Base-by-base conservation (phyloP, 2,329 filamentous ascomycete genomes). In the Domatiomyces globalis region DNA sequence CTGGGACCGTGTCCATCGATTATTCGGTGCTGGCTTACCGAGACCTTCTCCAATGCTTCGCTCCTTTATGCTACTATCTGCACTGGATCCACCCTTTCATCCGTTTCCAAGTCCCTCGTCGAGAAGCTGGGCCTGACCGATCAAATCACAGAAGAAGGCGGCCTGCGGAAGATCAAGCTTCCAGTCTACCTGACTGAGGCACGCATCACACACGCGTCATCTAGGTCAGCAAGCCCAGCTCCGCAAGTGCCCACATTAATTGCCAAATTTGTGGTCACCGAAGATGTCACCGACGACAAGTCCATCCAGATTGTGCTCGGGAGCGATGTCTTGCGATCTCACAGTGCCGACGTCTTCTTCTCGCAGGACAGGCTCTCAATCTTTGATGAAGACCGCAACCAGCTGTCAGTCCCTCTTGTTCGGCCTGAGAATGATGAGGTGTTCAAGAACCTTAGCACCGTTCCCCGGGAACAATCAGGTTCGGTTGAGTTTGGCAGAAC, bases 1-100 rank as follows among this genome's bases (percentile, higher is more conserved):
- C 74, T 95, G 15, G 88, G 90, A 10, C 84, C 89, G 5, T 88
- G 94, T 5, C 92, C 92, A 5, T 87, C 88, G 27, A 95, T 98
- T 58, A 86, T 96, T 52, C 84, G 92, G 55, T 98, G 92, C 71
- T 96, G 92, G 89, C 74, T 96, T 60, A 90, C 86, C 22, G 84
- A 83, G 36, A 83, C 87, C 62, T 96, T 94, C 69, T 90, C 88
- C 12, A 90, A 95, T 64, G 83, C 85, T 58, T 84, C 87, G 8
- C 76, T 96, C 15, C 74, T 95, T 4, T 96, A 96, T 64, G 92
- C 89, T 36, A 89, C 88, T 33, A 75, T 96, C 2, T 96, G 92
- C 67, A 90, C 87, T 1, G 92, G 90, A 1, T 94, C 92, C 4
- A 88, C 89, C 66, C 83, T 81, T 60, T 96, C 92, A 1, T 81